These are phyloP conservation scores for Zoysia japonica DNA, from an alignment of 176 grass and related monocot genomes.

Conservation along the genomic window DNA sequence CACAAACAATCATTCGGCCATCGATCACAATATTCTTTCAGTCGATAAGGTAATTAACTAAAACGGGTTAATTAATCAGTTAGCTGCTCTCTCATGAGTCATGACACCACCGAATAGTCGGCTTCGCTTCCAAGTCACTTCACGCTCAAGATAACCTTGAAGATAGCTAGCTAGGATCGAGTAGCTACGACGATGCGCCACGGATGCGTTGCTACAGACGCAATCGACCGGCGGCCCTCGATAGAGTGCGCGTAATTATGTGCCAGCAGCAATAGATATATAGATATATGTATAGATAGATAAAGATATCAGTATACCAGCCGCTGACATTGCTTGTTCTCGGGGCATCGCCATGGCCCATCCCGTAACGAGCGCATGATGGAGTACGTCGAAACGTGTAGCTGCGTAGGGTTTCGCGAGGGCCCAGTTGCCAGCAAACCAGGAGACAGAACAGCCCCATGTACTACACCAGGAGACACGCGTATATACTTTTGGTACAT, in stretches of 20 bases:
- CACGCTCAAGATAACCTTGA: constrained; percentile 40
- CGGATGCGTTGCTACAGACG: background rate
- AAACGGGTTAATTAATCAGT: too few species aligned
- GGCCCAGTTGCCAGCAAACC: constrained; percentile 33
- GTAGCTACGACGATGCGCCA: background rate
- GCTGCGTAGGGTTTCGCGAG: background rate
- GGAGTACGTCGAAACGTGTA: background rate
- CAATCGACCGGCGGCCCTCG: background rate
- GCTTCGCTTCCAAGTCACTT: constrained; percentile 65
- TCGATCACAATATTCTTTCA: too few species aligned
- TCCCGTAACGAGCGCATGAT: constrained; percentile 36
- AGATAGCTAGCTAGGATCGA: background rate
- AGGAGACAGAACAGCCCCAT: constrained; percentile 32
- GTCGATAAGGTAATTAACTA: too few species aligned
- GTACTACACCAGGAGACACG: background rate
- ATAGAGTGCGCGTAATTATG: constrained; percentile 35
- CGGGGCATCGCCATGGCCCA: constrained; percentile 35
- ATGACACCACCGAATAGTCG: background rate
- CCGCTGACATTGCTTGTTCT: constrained; percentile 34
- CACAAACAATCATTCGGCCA: too few species aligned
- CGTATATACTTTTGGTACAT: too few species aligned
- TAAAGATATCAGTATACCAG: background rate
- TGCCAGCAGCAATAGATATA: background rate
- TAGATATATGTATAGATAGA: background rate
- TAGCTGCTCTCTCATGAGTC: constrained; percentile 10